These are phyloP conservation scores for Apiotrichum gamsii DNA, from an alignment of 1,284 basidiomycete genomes.

Conservation along the genomic window DNA sequence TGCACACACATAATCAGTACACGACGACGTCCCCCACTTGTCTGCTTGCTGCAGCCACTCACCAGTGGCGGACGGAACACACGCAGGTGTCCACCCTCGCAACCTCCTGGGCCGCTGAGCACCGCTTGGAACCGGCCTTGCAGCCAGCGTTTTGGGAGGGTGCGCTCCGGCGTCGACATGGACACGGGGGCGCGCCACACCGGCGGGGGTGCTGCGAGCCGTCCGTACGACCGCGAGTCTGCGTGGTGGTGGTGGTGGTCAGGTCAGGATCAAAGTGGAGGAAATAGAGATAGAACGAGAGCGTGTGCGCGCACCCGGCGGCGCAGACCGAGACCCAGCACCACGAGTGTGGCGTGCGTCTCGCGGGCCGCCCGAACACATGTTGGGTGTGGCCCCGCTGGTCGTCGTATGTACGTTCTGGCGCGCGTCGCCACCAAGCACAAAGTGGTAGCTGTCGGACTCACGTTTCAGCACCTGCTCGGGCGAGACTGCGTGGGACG, in stretches of 20 bases:
- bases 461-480: background rate
- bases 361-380: too few relatives aligned
- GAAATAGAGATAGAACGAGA: too few relatives aligned
- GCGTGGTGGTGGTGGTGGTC: background rate
- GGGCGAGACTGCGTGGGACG: background rate
- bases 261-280: too few relatives aligned
- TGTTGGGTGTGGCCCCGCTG: too few relatives aligned
- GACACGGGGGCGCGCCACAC: too few relatives aligned
- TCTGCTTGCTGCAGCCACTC: background rate
- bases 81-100: constrained; percentile 12
- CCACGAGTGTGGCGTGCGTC: too few relatives aligned
- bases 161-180: too few relatives aligned
- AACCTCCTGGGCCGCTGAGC: constrained; percentile 11
- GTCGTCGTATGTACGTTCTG: too few relatives aligned
- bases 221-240: constrained; percentile 1
- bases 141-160: constrained; percentile 6
- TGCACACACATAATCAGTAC: background rate
- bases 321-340: too few relatives aligned
- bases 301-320: too few relatives aligned
- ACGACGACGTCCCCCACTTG: background rate
- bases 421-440: too few relatives aligned
- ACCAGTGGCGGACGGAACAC: constrained; percentile 6
- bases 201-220: constrained; percentile 1
- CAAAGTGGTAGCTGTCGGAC: background rate
- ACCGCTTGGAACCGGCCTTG: background rate